Percentiles rank a stretch among this genome's conserved stretches.
Conservation (phyloP, 108 stramenopile genomes). For the Craspedostauros australis region DNA sequence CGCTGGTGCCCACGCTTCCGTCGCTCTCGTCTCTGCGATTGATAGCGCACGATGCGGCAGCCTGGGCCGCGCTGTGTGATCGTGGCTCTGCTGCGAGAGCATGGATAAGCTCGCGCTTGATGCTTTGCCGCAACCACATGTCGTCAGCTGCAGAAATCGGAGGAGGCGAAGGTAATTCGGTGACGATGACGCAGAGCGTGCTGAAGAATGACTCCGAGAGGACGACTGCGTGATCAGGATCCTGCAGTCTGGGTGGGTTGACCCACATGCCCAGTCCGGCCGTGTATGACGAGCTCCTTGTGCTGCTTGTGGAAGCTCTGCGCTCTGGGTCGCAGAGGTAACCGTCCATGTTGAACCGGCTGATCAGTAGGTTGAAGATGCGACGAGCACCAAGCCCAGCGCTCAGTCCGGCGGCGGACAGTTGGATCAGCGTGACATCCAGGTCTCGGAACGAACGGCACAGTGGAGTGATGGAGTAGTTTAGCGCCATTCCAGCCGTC, state of each 20-base stretch:
- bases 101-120: conserved; percentile 86
- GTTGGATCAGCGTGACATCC: conserved; percentile 77
- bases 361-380: conserved; percentile 60
- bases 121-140: conserved; percentile 47
- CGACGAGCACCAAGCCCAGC: conserved; percentile 76
- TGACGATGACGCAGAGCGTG: conserved; percentile 74
- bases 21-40: conserved; percentile 71
- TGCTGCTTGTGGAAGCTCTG: conserved; percentile 28
- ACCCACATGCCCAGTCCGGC: conserved; percentile 48
- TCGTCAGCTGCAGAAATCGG: conserved; percentile 52
- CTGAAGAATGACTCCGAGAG: conserved; percentile 80
- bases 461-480: conserved; percentile 78
- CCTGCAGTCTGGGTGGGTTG: conserved; percentile 75
- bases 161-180: conserved; percentile 82
- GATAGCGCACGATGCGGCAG: conserved; percentile 64
- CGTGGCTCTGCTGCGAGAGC: conserved; percentile 82
- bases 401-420: conserved; percentile 79
- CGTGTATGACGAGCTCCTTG: conserved; percentile 8
- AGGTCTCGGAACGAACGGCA: conserved; percentile 80
- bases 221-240: conserved; percentile 73
- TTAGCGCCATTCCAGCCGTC: conserved; percentile 78
- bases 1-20: conserved; percentile 50
- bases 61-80: conserved; percentile 84
- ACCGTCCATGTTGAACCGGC: conserved; percentile 80
- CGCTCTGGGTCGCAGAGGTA: conserved; percentile 83